Percentiles rank a stretch among this genome's conserved stretches.
These are phyloP conservation scores for Paulinella micropora DNA, from an alignment of 78 protist genomes.

Conservation along the genomic window DNA sequence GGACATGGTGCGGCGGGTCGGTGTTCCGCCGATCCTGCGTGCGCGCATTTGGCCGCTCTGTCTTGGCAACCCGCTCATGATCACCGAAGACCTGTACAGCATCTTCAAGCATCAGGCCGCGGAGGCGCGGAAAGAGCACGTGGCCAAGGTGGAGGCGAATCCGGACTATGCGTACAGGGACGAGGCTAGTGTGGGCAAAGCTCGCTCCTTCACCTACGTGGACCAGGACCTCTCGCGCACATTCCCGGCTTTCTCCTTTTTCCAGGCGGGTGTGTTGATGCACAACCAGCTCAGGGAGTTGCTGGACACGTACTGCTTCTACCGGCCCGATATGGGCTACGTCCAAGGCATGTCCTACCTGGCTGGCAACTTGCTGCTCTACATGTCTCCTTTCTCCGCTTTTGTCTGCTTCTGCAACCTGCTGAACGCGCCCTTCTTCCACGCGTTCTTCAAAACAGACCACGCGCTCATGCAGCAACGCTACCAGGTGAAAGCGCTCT, in stretches of 20 bases:
- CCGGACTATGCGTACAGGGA: too few relatives aligned
- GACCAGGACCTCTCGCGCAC: slow-evolving; percentile 53
- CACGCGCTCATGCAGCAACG: too few relatives aligned
- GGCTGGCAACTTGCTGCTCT: slow-evolving; percentile 11
- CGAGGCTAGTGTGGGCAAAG: background rate
- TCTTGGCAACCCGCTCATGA: background rate
- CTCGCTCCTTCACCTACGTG: slow-evolving; percentile 24
- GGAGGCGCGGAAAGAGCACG: background rate
- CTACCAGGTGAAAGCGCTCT: too few relatives aligned
- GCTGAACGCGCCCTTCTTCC: background rate
- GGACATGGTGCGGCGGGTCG: background rate
- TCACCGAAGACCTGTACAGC: background rate
- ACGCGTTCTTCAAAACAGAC: too few relatives aligned
- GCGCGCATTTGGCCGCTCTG: background rate
- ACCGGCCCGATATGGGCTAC: slow-evolving; percentile 53
- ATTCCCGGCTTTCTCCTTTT: slow-evolving; percentile 35
- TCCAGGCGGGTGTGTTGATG: slow-evolving; percentile 20
- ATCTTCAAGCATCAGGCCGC: background rate
- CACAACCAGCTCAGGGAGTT: slow-evolving; percentile 25
- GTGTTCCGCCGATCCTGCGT: background rate
- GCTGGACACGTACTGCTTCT: slow-evolving; percentile 31
- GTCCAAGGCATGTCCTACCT: slow-evolving; percentile 61
- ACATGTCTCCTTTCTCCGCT: slow-evolving; percentile 8
- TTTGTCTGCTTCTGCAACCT: slow-evolving; percentile 12
- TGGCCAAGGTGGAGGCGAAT: background rate